Base-by-base conservation (phyloP, 2,329 filamentous ascomycete species). In the Nemania sp. region DNA sequence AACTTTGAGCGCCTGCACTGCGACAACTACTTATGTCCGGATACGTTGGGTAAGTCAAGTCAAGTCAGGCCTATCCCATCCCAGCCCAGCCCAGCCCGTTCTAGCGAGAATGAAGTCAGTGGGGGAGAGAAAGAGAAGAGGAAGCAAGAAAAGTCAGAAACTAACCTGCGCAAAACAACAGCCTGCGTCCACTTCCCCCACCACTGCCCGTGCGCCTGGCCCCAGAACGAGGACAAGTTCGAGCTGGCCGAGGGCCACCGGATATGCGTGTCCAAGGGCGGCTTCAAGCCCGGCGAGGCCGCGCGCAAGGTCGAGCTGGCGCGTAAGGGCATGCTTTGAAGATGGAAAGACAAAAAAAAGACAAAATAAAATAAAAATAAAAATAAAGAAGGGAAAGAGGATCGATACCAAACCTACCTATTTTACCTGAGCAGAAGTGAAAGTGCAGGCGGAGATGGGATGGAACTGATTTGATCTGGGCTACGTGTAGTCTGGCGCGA, bases 101-200 rank as follows among this genome's bases (percentile, higher is more conserved):
- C 13, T 7, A 21, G 18, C 15, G 12, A 29, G 52, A 21, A 25
- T 15, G 12, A 7, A 48, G 29, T 13, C 11, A 2, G 37, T 21
- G 34, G 10, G n/a, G 17, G 20, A 25, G 9, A 48, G 18, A 10
- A 13, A 42, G 4, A 35, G 10, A 11, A 2, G 18, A 32, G 10
- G 13, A 12, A 13, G 21, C n/a, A 17, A 17, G 13, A 18, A 39
- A 32, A 25, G 21, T n/a, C n/a, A n/a, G 5, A 20, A 39, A 39
- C 11, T 11, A 11, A 39, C 11, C 11, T 5, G 10, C 5, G 35
- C 35, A 4, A 39, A 39, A 12, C 12, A 4, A 12, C 55, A 78
- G 90, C 93, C 37, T 99, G 95, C 79, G 95, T 99, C 6, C 89
- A 96, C 74, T 95, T 96, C 79, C 93, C 95, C 1, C 94, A 98